Evolutionary conservation across 2,329 filamentous ascomycete species (phyloP).

Genomic region (Arthrobotrys megalospora): DNA sequence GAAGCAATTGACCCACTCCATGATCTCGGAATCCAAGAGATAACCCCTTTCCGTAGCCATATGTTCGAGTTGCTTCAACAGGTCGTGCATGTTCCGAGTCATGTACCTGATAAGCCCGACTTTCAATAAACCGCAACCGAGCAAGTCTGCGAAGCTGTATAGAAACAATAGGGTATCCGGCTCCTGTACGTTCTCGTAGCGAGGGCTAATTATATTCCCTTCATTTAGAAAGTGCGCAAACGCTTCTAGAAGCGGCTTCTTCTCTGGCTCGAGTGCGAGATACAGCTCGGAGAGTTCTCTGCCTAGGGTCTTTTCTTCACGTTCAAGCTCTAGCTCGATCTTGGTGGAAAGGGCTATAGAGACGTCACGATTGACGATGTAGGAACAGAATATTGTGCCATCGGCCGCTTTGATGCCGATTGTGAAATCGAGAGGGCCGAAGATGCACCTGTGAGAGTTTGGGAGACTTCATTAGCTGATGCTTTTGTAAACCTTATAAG

Average conservation of each 20-base stretch:
- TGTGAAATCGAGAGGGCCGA: slow-evolving; percentile 20
- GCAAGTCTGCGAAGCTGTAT: slow-evolving; percentile 10
- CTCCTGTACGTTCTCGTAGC: not conserved
- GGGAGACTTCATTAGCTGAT: not conserved
- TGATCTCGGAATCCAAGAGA: not conserved
- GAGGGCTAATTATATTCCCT: not conserved
- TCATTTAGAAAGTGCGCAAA: slow-evolving; percentile 23
- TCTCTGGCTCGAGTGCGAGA: not conserved
- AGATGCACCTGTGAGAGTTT: not conserved
- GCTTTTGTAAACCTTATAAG: not conserved
- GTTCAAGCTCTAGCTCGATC: not conserved
- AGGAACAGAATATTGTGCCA: not conserved
- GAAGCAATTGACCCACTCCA: slow-evolving; percentile 43
- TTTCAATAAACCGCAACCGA: slow-evolving; percentile 18
- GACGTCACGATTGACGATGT: slow-evolving; percentile 11
- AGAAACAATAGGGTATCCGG: slow-evolving; percentile 22
- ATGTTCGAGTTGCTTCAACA: not conserved
- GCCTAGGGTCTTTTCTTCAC: not conserved
- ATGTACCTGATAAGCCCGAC: not conserved
- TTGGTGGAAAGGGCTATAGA: not conserved
- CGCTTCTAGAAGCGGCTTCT: not conserved
- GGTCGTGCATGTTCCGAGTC: not conserved
- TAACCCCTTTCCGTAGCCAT: not conserved
- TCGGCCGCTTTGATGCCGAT: not conserved
- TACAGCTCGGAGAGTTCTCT: slow-evolving; percentile 1